Evolutionary conservation across 345 rosid genomes (phyloP), one percentile per base, ranked within the genome.

Genomic region (Salix udensis): DNA sequence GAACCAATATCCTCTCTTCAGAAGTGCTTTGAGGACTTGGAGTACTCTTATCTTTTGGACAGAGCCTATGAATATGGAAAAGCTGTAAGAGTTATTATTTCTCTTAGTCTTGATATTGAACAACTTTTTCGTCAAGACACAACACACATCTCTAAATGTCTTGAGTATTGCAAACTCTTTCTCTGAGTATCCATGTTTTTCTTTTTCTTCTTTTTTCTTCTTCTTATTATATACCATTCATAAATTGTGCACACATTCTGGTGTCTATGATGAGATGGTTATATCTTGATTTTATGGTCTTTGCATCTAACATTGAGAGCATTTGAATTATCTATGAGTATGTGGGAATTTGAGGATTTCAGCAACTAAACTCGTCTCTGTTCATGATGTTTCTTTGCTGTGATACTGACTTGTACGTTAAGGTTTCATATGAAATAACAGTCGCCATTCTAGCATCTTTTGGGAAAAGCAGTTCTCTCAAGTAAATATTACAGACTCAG

Each of bases 1-100:
- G 99, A 96, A 79, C 99, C 99, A 28, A 90, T 93, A 78, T 96
- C 99, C 64, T 92, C 99, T 72, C 99, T 96, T 80, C 99, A 96
- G 80, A 96, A 93, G 68, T 96, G 98, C 75, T 96, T 90, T 16
- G 99, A 96, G 87, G 99, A 96, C 80, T 83, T 96, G 74, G 99
- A 96, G 85, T 96, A 96, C 80, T 93, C 99, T 6, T 83, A 89
- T 85, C 97, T 96, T 79, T 80, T 96, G 78, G 99, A 96, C 73
- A 87, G 78, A 84, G 98, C 99, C 65, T 93, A 92, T 30, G 86
- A 89, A 79, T 76, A 80, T 77, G 99, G 99, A 78, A 91, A 90
- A 91, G 87, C 81, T 78, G 99, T 96, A 88, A 73, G 94, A 61
- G 84, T 19, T 58, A 11, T 11, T 30, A 65, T 72, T 36, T 50